Conservation (phyloP, 352 stramenopile genomes). For the Peronospora destructor region DNA sequence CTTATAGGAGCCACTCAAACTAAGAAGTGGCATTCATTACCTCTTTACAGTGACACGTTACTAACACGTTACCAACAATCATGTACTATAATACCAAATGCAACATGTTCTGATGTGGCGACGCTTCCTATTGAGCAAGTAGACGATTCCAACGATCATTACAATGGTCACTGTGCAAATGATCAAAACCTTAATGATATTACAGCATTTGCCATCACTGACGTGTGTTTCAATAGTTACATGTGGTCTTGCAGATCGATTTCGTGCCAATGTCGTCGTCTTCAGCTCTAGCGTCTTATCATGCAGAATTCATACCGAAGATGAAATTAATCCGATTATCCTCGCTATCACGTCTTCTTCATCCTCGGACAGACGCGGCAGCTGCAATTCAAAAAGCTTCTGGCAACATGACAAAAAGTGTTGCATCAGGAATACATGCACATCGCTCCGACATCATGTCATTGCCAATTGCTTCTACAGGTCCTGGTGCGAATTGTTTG, state of each 20-base stretch:
- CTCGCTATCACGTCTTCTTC: conserved; percentile 3
- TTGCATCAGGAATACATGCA: too few relatives aligned
- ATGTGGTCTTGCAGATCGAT: background rate
- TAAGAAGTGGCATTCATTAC: conserved; percentile 2
- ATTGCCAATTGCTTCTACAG: too few relatives aligned
- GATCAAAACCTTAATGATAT: too few relatives aligned
- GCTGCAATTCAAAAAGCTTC: conserved; percentile 5
- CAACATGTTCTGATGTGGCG: background rate
- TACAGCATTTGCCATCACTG: too few relatives aligned
- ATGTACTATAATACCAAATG: too few relatives aligned
- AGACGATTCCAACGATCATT: too few relatives aligned
- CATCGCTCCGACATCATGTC: too few relatives aligned
- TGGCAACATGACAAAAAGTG: background rate
- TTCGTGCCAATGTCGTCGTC: background rate
- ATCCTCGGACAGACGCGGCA: conserved; percentile 11
- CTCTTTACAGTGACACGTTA: conserved; percentile 9
- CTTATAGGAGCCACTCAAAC: background rate
- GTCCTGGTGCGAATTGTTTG: too few relatives aligned
- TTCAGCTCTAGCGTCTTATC: conserved; percentile 10
- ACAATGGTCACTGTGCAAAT: too few relatives aligned
- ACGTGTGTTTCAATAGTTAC: too few relatives aligned
- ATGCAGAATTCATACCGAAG: background rate
- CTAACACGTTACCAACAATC: background rate
- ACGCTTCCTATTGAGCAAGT: too few relatives aligned
- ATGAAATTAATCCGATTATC: background rate